These are phyloP conservation scores for Cryptococcus wingfieldii DNA, from an alignment of 1,284 basidiomycete species.

Conservation along the genomic window DNA sequence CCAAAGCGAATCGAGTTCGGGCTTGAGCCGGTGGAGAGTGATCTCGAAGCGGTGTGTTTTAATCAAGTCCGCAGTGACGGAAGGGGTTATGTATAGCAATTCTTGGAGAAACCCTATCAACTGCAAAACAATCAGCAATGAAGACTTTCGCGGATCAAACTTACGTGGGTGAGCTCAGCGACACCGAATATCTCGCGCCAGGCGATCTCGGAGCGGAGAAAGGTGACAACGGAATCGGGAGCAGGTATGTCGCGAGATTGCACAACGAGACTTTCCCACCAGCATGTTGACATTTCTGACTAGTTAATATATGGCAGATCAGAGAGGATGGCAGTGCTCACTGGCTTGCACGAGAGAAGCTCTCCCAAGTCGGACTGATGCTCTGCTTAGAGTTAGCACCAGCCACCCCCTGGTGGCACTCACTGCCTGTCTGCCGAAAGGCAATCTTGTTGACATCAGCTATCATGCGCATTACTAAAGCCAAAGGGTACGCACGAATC, in stretches of 20 bases:
- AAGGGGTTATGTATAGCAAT: slow-evolving; percentile 13
- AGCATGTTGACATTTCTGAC: slow-evolving; percentile 22
- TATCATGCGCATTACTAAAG: background rate
- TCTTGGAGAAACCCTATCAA: slow-evolving; percentile 8
- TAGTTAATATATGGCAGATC: no score
- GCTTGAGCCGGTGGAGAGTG: slow-evolving; percentile 19
- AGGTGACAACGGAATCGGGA: background rate
- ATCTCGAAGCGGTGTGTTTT: slow-evolving; percentile 18
- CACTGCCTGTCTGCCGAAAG: slow-evolving; percentile 21
- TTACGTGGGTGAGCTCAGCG: slow-evolving; percentile 17
- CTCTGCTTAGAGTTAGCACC: slow-evolving; percentile 1
- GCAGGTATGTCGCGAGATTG: slow-evolving; percentile 4
- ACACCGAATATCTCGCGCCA: slow-evolving; percentile 13
- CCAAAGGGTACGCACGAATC: slow-evolving; percentile 14
- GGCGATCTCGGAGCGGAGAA: slow-evolving; percentile 3
- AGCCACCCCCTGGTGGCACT: background rate
- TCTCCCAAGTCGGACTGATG: slow-evolving; percentile 17
- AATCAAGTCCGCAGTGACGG: slow-evolving; percentile 19
- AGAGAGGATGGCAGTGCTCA: no score
- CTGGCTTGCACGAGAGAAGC: slow-evolving; percentile 16
- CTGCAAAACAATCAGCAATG: background rate
- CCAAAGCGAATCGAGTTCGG: slow-evolving; percentile 17
- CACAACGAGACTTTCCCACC: slow-evolving; percentile 14
- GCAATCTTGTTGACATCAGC: slow-evolving; percentile 14
- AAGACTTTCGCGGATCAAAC: background rate